Evolutionary conservation across 805 yeast genomes (phyloP).

Genomic region (Zygotorulaspora chibaensis): DNA sequence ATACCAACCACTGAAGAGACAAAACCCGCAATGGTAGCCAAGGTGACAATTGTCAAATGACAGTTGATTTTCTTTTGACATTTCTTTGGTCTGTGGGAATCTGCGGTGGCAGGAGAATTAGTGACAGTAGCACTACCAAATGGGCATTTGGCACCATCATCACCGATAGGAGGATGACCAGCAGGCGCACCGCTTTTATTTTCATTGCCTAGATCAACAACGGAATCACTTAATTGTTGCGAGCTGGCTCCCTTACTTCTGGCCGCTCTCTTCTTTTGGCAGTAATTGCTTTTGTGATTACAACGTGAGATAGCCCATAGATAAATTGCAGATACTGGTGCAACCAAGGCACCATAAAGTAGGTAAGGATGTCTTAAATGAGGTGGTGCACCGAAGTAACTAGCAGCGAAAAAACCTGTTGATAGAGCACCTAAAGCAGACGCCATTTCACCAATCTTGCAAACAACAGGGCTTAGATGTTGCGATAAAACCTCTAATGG

Average conservation of each 20-base stretch:
- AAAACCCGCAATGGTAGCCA: conserved; percentile 22
- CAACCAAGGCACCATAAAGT: conserved; percentile 47
- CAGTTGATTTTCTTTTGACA: conserved; percentile 14
- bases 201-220: conserved; percentile 27
- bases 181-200: conserved; percentile 5
- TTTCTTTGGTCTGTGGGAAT: conserved; percentile 7
- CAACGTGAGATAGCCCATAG: conserved; percentile 17
- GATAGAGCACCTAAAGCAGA: conserved; percentile 45
- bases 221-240: conserved; percentile 23
- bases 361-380: conserved; percentile 68
- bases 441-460: conserved; percentile 22
- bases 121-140: conserved; percentile 14
- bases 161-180: conserved; percentile 13
- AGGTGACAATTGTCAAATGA: conserved; percentile 19
- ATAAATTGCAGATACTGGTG: conserved; percentile 21
- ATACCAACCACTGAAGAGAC: conserved; percentile 32
- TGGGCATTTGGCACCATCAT: conserved; percentile 17
- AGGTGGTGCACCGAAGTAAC: conserved; percentile 51
- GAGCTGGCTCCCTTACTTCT: conserved; percentile 1
- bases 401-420: conserved; percentile 48
- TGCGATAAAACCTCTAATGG: conserved; percentile 18
- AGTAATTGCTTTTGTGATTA: conserved; percentile 11
- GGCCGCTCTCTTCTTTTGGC: background rate
- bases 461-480: conserved; percentile 19
- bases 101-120: conserved; percentile 10